phyloP scores from a whole-genome alignment of 495 filamentous ascomycete genomes.

The Annulohypoxylon bovei region DNA sequence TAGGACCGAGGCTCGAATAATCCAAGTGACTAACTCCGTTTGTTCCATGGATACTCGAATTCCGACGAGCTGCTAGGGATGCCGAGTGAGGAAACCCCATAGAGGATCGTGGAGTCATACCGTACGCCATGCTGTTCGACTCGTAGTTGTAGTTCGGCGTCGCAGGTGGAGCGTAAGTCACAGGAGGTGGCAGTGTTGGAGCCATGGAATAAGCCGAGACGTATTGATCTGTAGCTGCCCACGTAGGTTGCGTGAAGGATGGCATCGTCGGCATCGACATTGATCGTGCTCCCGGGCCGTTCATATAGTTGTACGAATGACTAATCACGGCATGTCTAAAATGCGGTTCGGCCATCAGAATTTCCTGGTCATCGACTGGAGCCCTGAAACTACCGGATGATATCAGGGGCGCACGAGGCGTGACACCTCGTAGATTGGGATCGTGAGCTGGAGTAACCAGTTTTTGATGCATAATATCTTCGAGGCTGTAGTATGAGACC shows the following conservation, averaged over 20 bases:
- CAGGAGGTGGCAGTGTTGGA: conserved; percentile 17
- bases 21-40: conserved; percentile 8
- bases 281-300: conserved; percentile 10
- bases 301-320: conserved; percentile 5
- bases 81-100: neutral
- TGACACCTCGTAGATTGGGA: conserved; percentile 44
- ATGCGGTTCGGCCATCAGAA: conserved; percentile 2
- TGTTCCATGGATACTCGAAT: conserved; percentile 8
- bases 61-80: neutral
- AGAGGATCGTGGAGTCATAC: conserved; percentile 2
- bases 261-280: conserved; percentile 30
- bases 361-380: conserved; percentile 67
- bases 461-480: conserved; percentile 71
- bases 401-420: conserved; percentile 67
- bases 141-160: conserved; percentile 9
- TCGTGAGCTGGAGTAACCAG: conserved; percentile 67
- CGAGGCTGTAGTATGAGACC: conserved; percentile 86
- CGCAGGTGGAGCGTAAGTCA: neutral
- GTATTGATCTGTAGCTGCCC: conserved; percentile 5
- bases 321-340: neutral
- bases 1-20: neutral
- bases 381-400: conserved; percentile 76
- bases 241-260: neutral
- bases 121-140: neutral
- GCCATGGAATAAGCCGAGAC: neutral